These are phyloP conservation scores for Calycina marina DNA, from an alignment of 2,329 filamentous ascomycete genomes.

Conservation along the genomic window DNA sequence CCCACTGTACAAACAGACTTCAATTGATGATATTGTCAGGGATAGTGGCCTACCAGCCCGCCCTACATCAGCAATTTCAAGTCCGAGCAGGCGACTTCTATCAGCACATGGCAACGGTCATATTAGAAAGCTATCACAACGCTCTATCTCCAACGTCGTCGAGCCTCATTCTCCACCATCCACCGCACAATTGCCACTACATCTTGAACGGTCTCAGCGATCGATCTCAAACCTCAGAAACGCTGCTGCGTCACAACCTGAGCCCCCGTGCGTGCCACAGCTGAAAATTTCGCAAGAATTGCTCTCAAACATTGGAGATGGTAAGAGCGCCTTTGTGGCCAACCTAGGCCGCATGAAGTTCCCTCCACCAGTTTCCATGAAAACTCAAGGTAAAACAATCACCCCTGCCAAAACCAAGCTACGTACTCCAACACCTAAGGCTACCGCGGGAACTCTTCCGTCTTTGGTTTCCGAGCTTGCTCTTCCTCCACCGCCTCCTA, in stretches of 20 bases:
- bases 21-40: too few relatives aligned
- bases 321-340: too few relatives aligned
- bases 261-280: neutral
- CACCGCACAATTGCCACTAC: neutral
- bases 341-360: conserved; percentile 3
- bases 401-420: too few relatives aligned
- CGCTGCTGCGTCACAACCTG: neutral
- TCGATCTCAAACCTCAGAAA: neutral
- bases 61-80: too few relatives aligned
- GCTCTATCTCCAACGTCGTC: neutral
- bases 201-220: neutral
- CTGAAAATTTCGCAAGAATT: too few relatives aligned
- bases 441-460: too few relatives aligned
- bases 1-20: too few relatives aligned
- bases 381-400: conserved; percentile 5
- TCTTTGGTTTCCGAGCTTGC: too few relatives aligned
- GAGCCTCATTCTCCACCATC: neutral
- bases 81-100: neutral
- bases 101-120: neutral
- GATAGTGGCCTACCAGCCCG: too few relatives aligned
- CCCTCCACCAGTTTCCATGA: conserved; percentile 10
- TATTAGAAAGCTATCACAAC: neutral
- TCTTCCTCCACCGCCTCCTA: too few relatives aligned
- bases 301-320: too few relatives aligned
- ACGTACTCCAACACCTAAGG: neutral